A percentile compares a stretch with the other conserved stretches of the same genome.
phyloP scores from a whole-genome alignment of 2,329 filamentous ascomycete species.

The Epichloe baconii region DNA sequence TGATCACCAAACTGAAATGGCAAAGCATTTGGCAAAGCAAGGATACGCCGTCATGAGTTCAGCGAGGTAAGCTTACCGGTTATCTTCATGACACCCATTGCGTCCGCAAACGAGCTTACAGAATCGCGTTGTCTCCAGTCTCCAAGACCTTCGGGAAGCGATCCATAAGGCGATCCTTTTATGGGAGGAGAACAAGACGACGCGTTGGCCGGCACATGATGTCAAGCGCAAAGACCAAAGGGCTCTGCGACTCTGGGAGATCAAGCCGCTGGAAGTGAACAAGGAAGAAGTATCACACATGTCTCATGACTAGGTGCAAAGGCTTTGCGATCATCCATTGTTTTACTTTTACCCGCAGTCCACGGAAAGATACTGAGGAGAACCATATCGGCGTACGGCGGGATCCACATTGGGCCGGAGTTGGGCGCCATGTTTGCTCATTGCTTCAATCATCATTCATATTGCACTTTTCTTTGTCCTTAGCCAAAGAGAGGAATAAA shows the following conservation, averaged over 20 bases:
- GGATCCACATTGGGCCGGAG: background rate
- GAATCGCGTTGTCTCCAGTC: constrained; percentile 9
- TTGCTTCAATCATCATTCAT: background rate
- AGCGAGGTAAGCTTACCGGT: constrained; percentile 37
- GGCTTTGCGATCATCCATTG: constrained; percentile 7
- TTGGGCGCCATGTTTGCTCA: background rate
- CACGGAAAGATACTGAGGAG: background rate
- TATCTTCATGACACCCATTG: background rate
- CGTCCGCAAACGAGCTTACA: background rate
- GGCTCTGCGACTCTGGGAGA: constrained; percentile 21
- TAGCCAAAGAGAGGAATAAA: background rate
- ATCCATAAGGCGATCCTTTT: constrained; percentile 25
- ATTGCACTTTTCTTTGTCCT: background rate
- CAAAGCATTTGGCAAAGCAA: constrained; percentile 57
- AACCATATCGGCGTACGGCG: background rate
- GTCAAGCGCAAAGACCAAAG: constrained; percentile 5
- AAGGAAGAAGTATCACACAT: constrained; percentile 25
- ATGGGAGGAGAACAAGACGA: constrained; percentile 20
- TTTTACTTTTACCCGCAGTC: background rate
- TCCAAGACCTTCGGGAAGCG: constrained; percentile 21
- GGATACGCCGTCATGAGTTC: constrained; percentile 65
- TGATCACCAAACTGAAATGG: constrained; percentile 85
- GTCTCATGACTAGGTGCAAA: constrained; percentile 24
- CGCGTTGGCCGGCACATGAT: constrained; percentile 21
- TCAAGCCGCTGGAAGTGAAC: constrained; percentile 18